A percentile compares a stretch with the other conserved stretches of the same genome.
Conservation (phyloP, 805 yeast species). For the Lipomyces chichibuensis region DNA sequence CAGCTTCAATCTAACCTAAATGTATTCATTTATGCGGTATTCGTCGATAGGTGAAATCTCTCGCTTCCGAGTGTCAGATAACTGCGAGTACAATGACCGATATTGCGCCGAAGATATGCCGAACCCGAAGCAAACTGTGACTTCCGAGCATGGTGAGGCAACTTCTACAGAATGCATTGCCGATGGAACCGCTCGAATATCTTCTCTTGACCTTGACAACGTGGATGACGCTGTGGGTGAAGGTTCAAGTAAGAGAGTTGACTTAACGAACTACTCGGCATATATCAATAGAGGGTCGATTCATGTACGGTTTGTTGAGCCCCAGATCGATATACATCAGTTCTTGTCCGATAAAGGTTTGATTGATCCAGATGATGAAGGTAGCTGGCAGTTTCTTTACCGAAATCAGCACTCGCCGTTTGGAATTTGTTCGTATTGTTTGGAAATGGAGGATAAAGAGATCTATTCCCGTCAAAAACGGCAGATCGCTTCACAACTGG, state of each 20-base stretch:
- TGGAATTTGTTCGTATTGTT: constrained; percentile 20
- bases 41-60: background rate
- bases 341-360: background rate
- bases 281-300: background rate
- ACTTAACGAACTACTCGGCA: background rate
- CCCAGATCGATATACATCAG: constrained; percentile 1
- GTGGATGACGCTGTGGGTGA: background rate
- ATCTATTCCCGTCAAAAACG: constrained; percentile 7
- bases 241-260: too few relatives aligned
- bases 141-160: background rate
- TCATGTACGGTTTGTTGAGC: background rate
- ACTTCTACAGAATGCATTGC: background rate
- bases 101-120: background rate
- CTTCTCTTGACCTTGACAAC: background rate
- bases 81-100: background rate
- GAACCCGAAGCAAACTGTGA: background rate
- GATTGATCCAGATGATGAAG: constrained; percentile 7
- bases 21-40: background rate
- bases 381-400: constrained; percentile 15
- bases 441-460: constrained; percentile 15
- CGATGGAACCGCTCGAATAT: background rate
- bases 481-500: constrained; percentile 14
- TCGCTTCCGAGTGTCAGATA: background rate
- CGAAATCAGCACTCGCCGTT: constrained; percentile 15
- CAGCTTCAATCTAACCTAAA: background rate